Conservation (phyloP, 108 stramenopile genomes). For the Ochromonas danica region DNA sequence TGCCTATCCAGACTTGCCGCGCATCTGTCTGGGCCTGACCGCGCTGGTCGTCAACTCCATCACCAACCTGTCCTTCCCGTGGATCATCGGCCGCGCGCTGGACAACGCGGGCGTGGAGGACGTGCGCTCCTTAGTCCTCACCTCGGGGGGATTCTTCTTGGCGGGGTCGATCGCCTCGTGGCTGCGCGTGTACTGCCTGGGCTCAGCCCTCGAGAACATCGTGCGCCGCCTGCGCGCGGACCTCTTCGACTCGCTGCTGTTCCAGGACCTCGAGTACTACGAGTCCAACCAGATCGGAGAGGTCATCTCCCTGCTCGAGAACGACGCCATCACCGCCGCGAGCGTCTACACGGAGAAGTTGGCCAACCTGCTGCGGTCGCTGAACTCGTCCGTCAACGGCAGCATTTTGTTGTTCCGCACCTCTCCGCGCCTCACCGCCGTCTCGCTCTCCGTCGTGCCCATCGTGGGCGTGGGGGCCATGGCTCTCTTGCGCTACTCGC, state of each 20-base stretch:
- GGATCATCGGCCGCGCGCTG: constrained; percentile 14
- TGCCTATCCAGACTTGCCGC: not conserved
- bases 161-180: constrained; percentile 28
- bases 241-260: constrained; percentile 6
- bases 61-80: constrained; percentile 32
- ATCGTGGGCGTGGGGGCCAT: constrained; percentile 28
- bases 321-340: not conserved
- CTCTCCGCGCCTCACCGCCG: not conserved
- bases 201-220: constrained; percentile 11
- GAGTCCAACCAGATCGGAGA: not conserved
- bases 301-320: constrained; percentile 14
- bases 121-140: not conserved
- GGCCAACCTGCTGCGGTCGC: not conserved
- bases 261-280: not conserved
- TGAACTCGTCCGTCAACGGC: constrained; percentile 28
- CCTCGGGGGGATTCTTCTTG: not conserved
- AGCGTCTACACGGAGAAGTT: not conserved
- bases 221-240: not conserved
- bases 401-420: not conserved
- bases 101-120: not conserved
- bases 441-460: constrained; percentile 22
- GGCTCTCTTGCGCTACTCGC: not conserved
- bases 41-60: not conserved
- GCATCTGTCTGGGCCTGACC: not conserved
- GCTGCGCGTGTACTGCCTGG: constrained; percentile 30